phyloP scores from a whole-genome alignment of 805 yeast species.

The Maudiozyma turicensis region DNA sequence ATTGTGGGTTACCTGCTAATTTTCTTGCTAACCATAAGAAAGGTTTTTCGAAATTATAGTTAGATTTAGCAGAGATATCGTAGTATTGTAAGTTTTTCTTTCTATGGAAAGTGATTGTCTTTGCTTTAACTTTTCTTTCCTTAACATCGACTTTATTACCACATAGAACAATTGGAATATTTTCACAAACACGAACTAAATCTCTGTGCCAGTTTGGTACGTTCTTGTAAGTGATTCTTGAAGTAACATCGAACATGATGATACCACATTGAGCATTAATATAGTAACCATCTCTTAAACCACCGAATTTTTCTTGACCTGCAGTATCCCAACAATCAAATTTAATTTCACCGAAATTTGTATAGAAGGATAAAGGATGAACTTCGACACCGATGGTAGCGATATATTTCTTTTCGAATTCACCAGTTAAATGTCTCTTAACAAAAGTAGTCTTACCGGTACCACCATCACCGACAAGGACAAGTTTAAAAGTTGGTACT shows the following conservation, averaged over 20 bases:
- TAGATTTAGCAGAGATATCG: slow-evolving; percentile 98
- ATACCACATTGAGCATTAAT: slow-evolving; percentile 99
- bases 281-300: slow-evolving; percentile 98
- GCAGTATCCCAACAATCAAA: slow-evolving; percentile 99
- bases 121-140: slow-evolving; percentile 99
- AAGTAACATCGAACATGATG: slow-evolving; percentile 98
- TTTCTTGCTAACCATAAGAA: slow-evolving; percentile 99
- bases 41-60: slow-evolving; percentile 99
- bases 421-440: slow-evolving; percentile 99
- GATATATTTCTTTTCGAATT: slow-evolving; percentile 96
- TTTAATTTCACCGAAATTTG: slow-evolving; percentile 97
- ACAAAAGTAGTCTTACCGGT: slow-evolving; percentile 99
- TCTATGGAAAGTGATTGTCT: slow-evolving; percentile 99
- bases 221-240: slow-evolving; percentile 98
- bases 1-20: slow-evolving; percentile 94
- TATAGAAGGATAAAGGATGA: slow-evolving; percentile 95
- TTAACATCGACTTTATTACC: slow-evolving; percentile 99
- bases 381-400: slow-evolving; percentile 99
- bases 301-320: slow-evolving; percentile 99
- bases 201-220: slow-evolving; percentile 99
- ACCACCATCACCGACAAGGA: slow-evolving; percentile 99
- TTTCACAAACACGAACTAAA: slow-evolving; percentile 98
- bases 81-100: slow-evolving; percentile 99
- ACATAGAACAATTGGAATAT: slow-evolving; percentile 96
- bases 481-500: slow-evolving; percentile 97